phyloP scores from a whole-genome alignment of 768 basidiomycete species.

The Clitopilus passeckerianus region DNA sequence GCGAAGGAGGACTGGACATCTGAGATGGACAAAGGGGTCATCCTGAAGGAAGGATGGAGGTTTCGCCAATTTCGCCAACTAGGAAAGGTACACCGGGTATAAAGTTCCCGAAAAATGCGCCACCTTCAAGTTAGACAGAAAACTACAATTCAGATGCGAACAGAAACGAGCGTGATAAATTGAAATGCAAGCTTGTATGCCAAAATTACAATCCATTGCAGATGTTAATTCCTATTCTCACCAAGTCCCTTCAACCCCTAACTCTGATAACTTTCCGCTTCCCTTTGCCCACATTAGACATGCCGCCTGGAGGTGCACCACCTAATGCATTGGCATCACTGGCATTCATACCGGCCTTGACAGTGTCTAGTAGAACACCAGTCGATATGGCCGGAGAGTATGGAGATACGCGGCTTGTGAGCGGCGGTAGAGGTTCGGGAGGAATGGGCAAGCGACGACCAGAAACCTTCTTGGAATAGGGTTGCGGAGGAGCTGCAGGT shows the following conservation, averaged over 20 bases:
- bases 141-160: not conserved
- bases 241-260: constrained; percentile 36
- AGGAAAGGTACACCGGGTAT: too few species aligned
- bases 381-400: constrained; percentile 77
- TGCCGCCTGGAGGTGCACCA: constrained; percentile 23
- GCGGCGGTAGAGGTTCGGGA: constrained; percentile 69
- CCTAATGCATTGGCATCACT: constrained; percentile 41
- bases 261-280: constrained; percentile 80
- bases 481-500: constrained; percentile 19
- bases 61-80: not conserved
- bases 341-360: constrained; percentile 83
- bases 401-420: constrained; percentile 70
- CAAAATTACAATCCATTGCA: not conserved
- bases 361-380: constrained; percentile 75
- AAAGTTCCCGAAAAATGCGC: too few species aligned
- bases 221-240: not conserved
- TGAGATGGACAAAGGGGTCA: not conserved
- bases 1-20: not conserved
- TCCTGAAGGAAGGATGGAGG: not conserved
- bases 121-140: not conserved
- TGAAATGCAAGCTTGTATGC: not conserved
- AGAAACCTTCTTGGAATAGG: constrained; percentile 20
- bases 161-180: not conserved
- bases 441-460: constrained; percentile 60
- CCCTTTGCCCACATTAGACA: constrained; percentile 55